Percentiles rank a stretch among this genome's conserved stretches.
Conservation (phyloP, 2,329 filamentous ascomycete species). For the Colletotrichum navitas region DNA sequence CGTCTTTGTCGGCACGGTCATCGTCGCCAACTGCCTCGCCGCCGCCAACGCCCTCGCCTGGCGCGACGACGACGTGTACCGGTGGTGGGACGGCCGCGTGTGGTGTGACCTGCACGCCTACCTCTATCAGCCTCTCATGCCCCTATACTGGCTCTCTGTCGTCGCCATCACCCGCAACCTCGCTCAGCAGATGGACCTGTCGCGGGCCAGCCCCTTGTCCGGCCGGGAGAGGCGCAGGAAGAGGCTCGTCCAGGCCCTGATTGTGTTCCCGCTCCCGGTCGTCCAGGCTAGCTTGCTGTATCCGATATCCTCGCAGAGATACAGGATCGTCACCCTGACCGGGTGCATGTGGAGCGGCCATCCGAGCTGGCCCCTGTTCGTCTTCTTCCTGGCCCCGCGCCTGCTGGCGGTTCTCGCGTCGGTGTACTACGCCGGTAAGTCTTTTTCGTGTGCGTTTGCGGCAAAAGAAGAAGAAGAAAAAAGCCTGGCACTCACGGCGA, state of each 20-base stretch:
- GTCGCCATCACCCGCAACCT: slow-evolving; percentile 69
- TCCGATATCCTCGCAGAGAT: slow-evolving; percentile 62
- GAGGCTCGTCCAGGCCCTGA: slow-evolving; percentile 61
- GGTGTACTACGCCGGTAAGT: slow-evolving; percentile 63
- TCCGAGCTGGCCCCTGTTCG: slow-evolving; percentile 60
- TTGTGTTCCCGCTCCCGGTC: slow-evolving; percentile 67
- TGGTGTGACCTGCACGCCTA: slow-evolving; percentile 67
- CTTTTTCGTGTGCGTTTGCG: background rate
- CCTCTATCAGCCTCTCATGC: slow-evolving; percentile 57
- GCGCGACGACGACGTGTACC: slow-evolving; percentile 62
- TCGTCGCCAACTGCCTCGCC: slow-evolving; percentile 62
- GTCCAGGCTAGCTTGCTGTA: slow-evolving; percentile 63
- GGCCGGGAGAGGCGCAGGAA: slow-evolving; percentile 57
- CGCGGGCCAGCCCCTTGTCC: slow-evolving; percentile 56
- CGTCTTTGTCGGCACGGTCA: slow-evolving; percentile 61
- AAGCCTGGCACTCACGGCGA: background rate
- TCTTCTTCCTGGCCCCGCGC: slow-evolving; percentile 63
- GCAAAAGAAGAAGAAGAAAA: no score
- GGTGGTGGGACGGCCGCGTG: slow-evolving; percentile 65
- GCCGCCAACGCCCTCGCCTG: slow-evolving; percentile 66
- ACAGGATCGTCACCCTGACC: slow-evolving; percentile 61
- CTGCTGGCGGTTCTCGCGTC: slow-evolving; percentile 59
- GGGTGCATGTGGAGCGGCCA: slow-evolving; percentile 63
- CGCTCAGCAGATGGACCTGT: slow-evolving; percentile 61
- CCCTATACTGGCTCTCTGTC: slow-evolving; percentile 63